phyloP scores from a whole-genome alignment of 768 basidiomycete species.

The Thelephora ganbajun region DNA sequence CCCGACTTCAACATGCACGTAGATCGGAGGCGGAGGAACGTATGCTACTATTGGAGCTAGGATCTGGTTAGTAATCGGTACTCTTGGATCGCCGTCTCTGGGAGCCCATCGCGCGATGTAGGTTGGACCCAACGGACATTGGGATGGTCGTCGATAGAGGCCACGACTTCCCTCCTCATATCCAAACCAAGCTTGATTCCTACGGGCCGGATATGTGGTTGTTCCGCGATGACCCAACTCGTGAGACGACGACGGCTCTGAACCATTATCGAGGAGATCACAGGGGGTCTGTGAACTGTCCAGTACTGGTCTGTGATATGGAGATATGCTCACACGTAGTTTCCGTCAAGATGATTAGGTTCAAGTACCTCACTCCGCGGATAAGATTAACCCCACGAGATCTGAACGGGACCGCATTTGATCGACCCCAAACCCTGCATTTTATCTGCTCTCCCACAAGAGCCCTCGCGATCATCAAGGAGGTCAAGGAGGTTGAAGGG shows the following conservation, averaged over 20 bases:
- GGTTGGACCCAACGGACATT: conserved; percentile 49
- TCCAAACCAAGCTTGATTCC: conserved; percentile 37
- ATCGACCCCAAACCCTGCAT: conserved; percentile 43
- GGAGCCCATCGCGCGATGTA: conserved; percentile 13
- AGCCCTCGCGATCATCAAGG: conserved; percentile 49
- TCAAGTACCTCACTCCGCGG: conserved; percentile 64
- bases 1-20: neutral
- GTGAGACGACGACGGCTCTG: conserved; percentile 55
- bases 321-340: neutral
- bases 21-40: conserved; percentile 87
- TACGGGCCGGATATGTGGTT: conserved; percentile 73
- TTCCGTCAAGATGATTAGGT: conserved; percentile 28
- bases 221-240: conserved; percentile 44
- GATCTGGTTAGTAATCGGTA: conserved; percentile 41
- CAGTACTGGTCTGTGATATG: conserved; percentile 1
- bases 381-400: conserved; percentile 62
- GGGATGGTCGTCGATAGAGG: conserved; percentile 84
- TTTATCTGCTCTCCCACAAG: conserved; percentile 77
- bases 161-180: conserved; percentile 49
- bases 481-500: conserved; percentile 33
- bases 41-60: conserved; percentile 72
- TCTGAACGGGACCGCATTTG: conserved; percentile 38
- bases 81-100: neutral
- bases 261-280: conserved; percentile 65
- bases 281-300: conserved; percentile 35